These are phyloP conservation scores for Dioscorea zingiberensis DNA, from an alignment of 106 monocot species.

Conservation along the genomic window DNA sequence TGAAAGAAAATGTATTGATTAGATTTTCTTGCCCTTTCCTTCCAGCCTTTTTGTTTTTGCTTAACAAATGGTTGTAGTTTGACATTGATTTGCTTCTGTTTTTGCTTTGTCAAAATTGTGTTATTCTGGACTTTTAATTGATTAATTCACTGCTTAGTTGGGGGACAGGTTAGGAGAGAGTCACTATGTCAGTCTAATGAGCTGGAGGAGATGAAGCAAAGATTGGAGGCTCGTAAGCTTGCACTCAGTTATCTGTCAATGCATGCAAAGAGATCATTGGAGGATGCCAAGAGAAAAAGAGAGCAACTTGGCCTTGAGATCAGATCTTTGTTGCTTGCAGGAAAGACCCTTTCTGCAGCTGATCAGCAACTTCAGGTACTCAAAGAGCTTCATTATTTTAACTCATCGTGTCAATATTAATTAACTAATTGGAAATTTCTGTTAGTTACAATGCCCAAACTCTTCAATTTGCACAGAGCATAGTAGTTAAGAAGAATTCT, in stretches of 20 bases:
- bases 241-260: constrained; percentile 37
- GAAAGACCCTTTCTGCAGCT: constrained; percentile 54
- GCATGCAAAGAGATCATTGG: constrained; percentile 41
- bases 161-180: constrained; percentile 48
- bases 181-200: constrained; percentile 60
- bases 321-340: constrained; percentile 54
- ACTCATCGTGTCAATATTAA: no score
- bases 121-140: constrained; percentile 9
- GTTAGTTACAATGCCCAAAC: no score
- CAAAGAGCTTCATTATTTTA: background rate
- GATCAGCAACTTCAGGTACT: constrained; percentile 68
- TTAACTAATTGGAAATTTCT: no score
- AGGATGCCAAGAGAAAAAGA: constrained; percentile 29
- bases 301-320: constrained; percentile 54
- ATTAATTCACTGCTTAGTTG: constrained; percentile 17
- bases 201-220: constrained; percentile 62
- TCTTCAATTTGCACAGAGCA: no score
- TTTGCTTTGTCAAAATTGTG: background rate
- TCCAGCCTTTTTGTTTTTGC: no score
- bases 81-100: background rate
- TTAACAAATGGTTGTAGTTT: background rate
- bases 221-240: constrained; percentile 48
- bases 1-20: no score
- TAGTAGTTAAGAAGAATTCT: no score
- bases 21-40: no score